Percentiles rank a stretch among this genome's conserved stretches.
These are phyloP conservation scores for Xerocomus spinulosus DNA, from an alignment of 768 basidiomycete species.

Conservation along the genomic window DNA sequence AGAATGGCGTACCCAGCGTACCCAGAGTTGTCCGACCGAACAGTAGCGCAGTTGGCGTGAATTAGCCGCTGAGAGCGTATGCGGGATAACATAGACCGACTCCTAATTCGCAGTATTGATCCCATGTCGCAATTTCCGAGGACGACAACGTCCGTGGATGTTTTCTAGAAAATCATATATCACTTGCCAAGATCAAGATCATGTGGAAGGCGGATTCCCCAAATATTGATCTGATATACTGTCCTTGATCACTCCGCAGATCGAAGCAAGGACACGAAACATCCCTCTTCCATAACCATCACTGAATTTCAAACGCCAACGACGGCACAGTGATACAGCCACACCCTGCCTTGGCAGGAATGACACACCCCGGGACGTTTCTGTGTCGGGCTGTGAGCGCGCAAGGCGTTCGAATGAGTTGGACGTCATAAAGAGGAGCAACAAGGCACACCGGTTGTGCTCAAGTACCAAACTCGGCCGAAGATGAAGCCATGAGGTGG, in stretches of 20 bases:
- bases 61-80: neutral
- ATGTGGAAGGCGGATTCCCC: conserved; percentile 4
- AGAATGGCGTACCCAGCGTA: neutral
- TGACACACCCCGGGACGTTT: neutral
- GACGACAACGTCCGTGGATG: conserved; percentile 7
- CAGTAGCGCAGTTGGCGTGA: neutral
- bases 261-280: conserved; percentile 16
- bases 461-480: neutral
- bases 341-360: neutral
- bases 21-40: neutral
- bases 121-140: conserved; percentile 24
- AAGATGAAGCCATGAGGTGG: conserved; percentile 16
- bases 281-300: conserved; percentile 24
- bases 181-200: conserved; percentile 8
- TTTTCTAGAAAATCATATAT: conserved; percentile 6
- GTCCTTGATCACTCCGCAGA: conserved; percentile 23
- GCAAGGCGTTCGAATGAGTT: neutral
- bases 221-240: conserved; percentile 16
- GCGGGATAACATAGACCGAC: neutral
- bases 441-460: neutral
- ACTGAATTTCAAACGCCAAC: conserved; percentile 20
- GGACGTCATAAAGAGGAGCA: conserved; percentile 1
- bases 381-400: neutral
- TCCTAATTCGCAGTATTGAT: conserved; percentile 9
- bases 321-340: conserved; percentile 2